Base-by-base conservation (phyloP, 371 early-diverging fungal species). In the Umbelopsis sp. region DNA sequence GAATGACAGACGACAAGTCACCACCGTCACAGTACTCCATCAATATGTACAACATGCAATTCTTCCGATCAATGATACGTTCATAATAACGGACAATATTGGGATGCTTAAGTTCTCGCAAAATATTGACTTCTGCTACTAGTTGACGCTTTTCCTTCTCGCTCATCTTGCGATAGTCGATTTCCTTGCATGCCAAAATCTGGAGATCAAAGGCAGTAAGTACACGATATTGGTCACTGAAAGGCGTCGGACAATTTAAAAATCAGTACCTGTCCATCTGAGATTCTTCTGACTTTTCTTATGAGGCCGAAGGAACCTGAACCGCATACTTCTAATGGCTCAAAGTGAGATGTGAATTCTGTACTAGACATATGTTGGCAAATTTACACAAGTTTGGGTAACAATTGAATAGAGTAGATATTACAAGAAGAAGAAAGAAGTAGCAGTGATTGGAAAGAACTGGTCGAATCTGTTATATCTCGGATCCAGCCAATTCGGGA, bases 1-100 rank as follows among this genome's bases (percentile, higher is more conserved):
- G 74, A 63, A 91, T 87, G 37, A 90, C 78, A 0, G 79, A 69
- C 6, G 88, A 84, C 29, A 90, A 76, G 71, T 91, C 90, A 5
- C 90, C 87, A 62, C 74, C 79, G 63, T 78, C 73, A 37, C 77
- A 78, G 67, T 78, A 80, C 63, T 79, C 92, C 92, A 92, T 92
- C 51, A 90, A 75, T 51, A 92, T 90, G 74, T 88, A 89, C 12
- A 92, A 89, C 71, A 86, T 72, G 69, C 79, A 81, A 63, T 83
- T 81, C 35, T 84, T 81, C 50, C 84, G 74, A 72, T 91, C 90
- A 16, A 92, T 86, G 50, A 79, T 77, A 18, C 92, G 78, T 68
- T 89, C 89, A 74, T 86, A 80, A 72, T 91, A 92, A n/a, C 88
- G 79, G 29, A 92, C 92, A 65, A 92, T 91, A 70, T 91, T 83